Conservation (phyloP, 805 yeast genomes). For the Metschnikowia corniflorae region DNA sequence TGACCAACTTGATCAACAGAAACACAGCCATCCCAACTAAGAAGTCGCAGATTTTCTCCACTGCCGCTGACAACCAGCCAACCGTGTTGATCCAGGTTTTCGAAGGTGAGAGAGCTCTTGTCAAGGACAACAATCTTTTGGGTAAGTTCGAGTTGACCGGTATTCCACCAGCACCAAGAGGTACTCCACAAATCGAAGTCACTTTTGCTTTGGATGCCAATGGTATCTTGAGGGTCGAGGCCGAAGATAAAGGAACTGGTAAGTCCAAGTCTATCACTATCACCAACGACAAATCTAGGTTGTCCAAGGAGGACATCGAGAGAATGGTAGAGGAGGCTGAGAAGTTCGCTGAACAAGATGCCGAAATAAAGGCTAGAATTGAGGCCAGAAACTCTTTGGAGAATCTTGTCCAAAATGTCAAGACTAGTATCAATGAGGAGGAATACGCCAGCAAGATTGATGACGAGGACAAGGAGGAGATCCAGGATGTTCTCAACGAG, state of each 20-base stretch:
- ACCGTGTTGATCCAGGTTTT: conserved; percentile 21
- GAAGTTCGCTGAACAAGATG: conserved; percentile 21
- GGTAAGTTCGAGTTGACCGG: conserved; percentile 23
- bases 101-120: conserved; percentile 24
- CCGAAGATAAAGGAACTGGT: conserved; percentile 21
- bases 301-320: conserved; percentile 21
- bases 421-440: conserved; percentile 15
- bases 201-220: conserved; percentile 22
- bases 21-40: conserved; percentile 22
- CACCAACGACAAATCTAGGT: conserved; percentile 19
- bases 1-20: conserved; percentile 22
- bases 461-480: conserved; percentile 87
- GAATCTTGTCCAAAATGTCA: conserved; percentile 17
- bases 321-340: conserved; percentile 23
- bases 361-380: conserved; percentile 19
- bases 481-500: conserved; percentile 84
- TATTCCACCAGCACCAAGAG: conserved; percentile 23
- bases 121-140: conserved; percentile 22
- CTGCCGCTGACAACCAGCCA: conserved; percentile 23
- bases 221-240: conserved; percentile 22
- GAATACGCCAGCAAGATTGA: conserved; percentile 53
- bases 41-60: conserved; percentile 22
- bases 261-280: conserved; percentile 21
- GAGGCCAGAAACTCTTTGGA: conserved; percentile 21
- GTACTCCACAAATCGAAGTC: conserved; percentile 23